These are phyloP conservation scores for Candida hispaniensis DNA, from an alignment of 805 yeast genomes.

Conservation along the genomic window DNA sequence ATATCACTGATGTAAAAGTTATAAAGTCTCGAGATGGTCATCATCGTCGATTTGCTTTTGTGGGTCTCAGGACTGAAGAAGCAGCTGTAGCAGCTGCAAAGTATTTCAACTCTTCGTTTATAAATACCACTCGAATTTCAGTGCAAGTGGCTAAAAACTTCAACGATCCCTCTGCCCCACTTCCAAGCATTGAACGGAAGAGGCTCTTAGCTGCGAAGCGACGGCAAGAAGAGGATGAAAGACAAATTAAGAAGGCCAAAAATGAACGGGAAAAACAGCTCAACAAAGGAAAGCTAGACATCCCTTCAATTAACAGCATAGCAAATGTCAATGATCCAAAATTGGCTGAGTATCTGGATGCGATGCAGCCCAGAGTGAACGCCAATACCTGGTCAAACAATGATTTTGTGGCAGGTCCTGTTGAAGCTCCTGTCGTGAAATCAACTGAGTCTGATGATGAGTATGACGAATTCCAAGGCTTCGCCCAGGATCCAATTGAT, in stretches of 20 bases:
- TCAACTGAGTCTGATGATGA: conserved; percentile 37
- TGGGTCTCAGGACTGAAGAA: conserved; percentile 63
- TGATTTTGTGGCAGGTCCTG: conserved; percentile 27
- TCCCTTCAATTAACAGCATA: conserved; percentile 16
- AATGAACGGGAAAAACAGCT: conserved; percentile 33
- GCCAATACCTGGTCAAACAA: conserved; percentile 62
- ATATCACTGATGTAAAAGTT: conserved; percentile 80
- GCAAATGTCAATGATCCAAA: conserved; percentile 29
- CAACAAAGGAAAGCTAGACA: conserved; percentile 33
- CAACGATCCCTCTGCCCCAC: conserved; percentile 61
- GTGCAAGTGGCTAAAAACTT: conserved; percentile 79
- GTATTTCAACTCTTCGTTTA: conserved; percentile 65
- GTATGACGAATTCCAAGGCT: conserved; percentile 27
- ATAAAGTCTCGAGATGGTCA: conserved; percentile 74
- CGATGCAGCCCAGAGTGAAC: conserved; percentile 66
- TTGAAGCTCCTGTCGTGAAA: conserved; percentile 10
- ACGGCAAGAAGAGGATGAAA: conserved; percentile 18
- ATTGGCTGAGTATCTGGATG: conserved; percentile 69
- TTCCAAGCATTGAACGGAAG: conserved; percentile 10
- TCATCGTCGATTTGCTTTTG: conserved; percentile 85
- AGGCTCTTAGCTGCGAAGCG: conserved; percentile 30
- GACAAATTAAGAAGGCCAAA: conserved; percentile 5
- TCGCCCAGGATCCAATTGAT: conserved; percentile 22
- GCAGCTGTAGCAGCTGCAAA: conserved; percentile 74
- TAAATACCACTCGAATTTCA: conserved; percentile 69